These are phyloP conservation scores for Amaranthus hypochondriacus DNA, from an alignment of 148 eudicot species.

Conservation along the genomic window DNA sequence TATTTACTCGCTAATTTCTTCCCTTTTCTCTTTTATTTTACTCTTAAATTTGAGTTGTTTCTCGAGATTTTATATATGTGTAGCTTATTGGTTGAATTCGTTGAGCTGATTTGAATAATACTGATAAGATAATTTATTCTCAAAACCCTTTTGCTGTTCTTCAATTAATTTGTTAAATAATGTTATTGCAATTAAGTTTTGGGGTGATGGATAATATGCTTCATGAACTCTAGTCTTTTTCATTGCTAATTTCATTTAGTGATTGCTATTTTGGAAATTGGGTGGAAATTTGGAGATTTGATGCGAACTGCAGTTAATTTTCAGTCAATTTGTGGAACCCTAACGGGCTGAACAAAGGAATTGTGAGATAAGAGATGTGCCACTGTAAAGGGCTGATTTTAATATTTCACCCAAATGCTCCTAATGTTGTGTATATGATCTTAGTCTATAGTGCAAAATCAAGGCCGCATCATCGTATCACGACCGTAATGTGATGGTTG, in stretches of 20 bases:
- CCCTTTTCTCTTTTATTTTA: slow-evolving; percentile 1
- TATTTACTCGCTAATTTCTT: slow-evolving; percentile 11
- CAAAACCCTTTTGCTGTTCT: not conserved
- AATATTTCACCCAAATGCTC: no score
- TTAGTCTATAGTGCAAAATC: no score
- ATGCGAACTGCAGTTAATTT: not conserved
- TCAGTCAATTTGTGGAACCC: not conserved
- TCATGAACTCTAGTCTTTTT: no score
- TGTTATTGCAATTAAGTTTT: not conserved
- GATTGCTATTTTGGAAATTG: not conserved
- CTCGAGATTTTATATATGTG: not conserved
- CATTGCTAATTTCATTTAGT: not conserved
- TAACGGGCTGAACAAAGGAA: not conserved
- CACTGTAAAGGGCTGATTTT: no score
- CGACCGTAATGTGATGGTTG: no score
- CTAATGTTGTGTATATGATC: no score
- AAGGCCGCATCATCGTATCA: no score
- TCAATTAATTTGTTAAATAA: not conserved
- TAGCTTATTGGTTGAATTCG: not conserved
- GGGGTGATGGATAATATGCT: not conserved
- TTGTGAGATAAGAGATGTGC: no score
- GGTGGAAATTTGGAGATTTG: not conserved
- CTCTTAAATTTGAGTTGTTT: not conserved
- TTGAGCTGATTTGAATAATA: not conserved
- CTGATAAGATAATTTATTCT: no score